These are phyloP conservation scores for Silene latifolia DNA, from an alignment of 148 eudicot genomes.

Conservation along the genomic window DNA sequence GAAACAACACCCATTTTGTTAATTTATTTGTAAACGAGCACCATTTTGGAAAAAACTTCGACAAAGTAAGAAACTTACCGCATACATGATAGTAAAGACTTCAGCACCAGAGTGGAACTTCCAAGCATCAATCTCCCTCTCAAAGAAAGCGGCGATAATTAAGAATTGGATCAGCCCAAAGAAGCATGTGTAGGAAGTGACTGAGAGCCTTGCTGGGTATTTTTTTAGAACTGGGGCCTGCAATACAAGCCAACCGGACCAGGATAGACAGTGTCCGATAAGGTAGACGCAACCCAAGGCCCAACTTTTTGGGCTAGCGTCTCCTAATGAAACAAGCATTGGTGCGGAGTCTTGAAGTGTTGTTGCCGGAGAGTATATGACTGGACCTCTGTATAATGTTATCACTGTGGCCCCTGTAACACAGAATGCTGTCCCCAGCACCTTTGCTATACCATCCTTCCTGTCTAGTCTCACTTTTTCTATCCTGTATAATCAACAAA, in stretches of 20 bases:
- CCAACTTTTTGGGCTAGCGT: slow-evolving; percentile 82
- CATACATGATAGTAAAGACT: slow-evolving; percentile 84
- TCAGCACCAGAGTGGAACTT: slow-evolving; percentile 78
- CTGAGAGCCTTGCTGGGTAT: slow-evolving; percentile 87
- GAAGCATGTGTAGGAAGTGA: slow-evolving; percentile 93
- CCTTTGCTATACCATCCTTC: slow-evolving; percentile 76
- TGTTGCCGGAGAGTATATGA: slow-evolving; percentile 73
- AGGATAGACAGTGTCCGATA: slow-evolving; percentile 90
- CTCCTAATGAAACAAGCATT: slow-evolving; percentile 46
- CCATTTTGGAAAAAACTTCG: too few species aligned
- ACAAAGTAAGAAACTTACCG: slow-evolving; percentile 51
- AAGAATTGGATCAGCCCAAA: slow-evolving; percentile 87
- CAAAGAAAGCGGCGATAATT: slow-evolving; percentile 70
- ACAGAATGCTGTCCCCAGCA: slow-evolving; percentile 64
- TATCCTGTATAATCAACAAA: slow-evolving; percentile 52
- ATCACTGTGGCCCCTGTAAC: slow-evolving; percentile 86
- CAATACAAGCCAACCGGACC: slow-evolving; percentile 96
- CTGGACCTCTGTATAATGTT: slow-evolving; percentile 87
- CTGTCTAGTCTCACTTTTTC: slow-evolving; percentile 73
- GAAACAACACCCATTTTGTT: too few species aligned
- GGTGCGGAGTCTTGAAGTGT: slow-evolving; percentile 40
- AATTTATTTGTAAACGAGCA: too few species aligned
- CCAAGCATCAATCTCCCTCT: slow-evolving; percentile 86
- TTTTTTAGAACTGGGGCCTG: slow-evolving; percentile 85
- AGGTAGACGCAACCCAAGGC: slow-evolving; percentile 83